Evolutionary conservation across 495 filamentous ascomycete species (phyloP), one percentile per base, ranked within the genome.

Genomic region (Penicillium odoratum): DNA sequence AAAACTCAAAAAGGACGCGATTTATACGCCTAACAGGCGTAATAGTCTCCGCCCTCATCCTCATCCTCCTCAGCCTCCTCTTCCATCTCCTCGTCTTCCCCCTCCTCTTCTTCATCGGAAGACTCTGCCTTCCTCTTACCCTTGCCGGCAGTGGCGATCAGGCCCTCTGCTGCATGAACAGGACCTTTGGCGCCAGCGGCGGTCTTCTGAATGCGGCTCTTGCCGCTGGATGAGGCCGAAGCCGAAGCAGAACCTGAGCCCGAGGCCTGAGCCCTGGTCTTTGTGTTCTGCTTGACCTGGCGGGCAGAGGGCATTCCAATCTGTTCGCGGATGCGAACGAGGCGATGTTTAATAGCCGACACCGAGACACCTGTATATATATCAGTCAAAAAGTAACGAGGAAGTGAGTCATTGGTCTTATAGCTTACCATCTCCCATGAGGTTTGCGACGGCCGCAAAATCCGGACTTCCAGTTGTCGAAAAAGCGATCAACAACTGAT

Each of bases 341-440:
- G 13, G 15, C 60, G 56, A 34, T 63, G 60, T 29, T 56, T 58
- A 7, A 63, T 7, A 0, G 60, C 60, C 5, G 56, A 53, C 3
- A 59, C 34, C 0, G 56, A 56, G 52, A 52, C 55, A 7, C 28
- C 60, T 63, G 10, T 31, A 11, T 25, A 51, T 5, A 7, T 18
- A 10, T 16, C 13, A 21, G 16, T 13, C 28, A 9, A 15, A 3
- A 30, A 51, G 13, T 6, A n/a, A 45, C 7, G 5, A 30, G 10
- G 29, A 7, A n/a, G 15, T 8, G 5, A 49, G 29, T 21, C 2
- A 21, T 21, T 2, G 21, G 21, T 21, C 21, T 21, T 21, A 11
- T 16, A 42, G 38, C 59, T 18, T 48, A 58, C 59, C 40, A 4
- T 50, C 36, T 1, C 51, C 59, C 30, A 62, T 46, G 15, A 44